These are phyloP conservation scores for Brettanomyces naardenensis DNA, from an alignment of 805 yeast species.

Conservation along the genomic window DNA sequence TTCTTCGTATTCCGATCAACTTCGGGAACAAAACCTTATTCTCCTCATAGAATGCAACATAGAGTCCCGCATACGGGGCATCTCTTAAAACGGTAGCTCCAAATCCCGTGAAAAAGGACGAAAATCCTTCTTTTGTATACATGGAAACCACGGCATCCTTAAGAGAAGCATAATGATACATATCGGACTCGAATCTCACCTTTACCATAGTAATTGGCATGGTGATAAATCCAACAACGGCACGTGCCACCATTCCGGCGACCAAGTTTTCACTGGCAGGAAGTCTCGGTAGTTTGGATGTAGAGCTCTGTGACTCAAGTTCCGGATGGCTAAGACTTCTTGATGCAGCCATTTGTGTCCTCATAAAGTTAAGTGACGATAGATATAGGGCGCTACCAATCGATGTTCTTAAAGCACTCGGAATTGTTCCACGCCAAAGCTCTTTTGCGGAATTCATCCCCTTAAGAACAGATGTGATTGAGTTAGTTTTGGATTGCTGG, in stretches of 20 bases:
- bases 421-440: constrained; percentile 91
- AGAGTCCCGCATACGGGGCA: constrained; percentile 94
- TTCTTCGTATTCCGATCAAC: constrained; percentile 17
- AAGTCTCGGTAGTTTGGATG: constrained; percentile 60
- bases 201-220: constrained; percentile 94
- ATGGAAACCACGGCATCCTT: constrained; percentile 53
- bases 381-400: constrained; percentile 85
- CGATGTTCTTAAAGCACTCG: constrained; percentile 85
- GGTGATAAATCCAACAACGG: constrained; percentile 73
- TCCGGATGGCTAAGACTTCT: constrained; percentile 4
- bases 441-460: constrained; percentile 38
- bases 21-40: constrained; percentile 51
- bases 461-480: constrained; percentile 26
- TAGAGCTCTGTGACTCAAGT: constrained; percentile 3
- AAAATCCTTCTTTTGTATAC: constrained; percentile 39
- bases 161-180: constrained; percentile 63
- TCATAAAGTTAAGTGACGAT: constrained; percentile 55
- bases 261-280: constrained; percentile 59
- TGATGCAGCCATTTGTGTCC: constrained; percentile 41
- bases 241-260: constrained; percentile 75
- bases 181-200: constrained; percentile 79
- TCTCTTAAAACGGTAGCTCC: constrained; percentile 84
- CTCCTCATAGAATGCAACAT: constrained; percentile 77
- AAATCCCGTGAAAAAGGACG: constrained; percentile 81
- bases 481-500: constrained; percentile 45